Conservation (phyloP, 108 stramenopile genomes). For the Cyclotella atomus region DNA sequence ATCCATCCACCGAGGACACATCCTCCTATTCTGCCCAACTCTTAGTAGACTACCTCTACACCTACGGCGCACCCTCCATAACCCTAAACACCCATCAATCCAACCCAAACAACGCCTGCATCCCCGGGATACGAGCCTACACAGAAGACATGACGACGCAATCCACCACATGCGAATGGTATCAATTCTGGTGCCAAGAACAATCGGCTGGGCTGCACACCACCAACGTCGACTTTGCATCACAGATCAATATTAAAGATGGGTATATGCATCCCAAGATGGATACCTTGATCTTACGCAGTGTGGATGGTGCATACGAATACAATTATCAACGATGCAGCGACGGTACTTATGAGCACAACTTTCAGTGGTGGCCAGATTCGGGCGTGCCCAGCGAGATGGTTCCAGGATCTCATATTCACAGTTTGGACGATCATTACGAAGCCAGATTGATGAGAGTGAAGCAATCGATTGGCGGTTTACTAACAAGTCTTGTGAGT, state of each 20-base stretch:
- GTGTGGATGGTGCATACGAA: constrained; percentile 12
- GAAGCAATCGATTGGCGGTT: background rate
- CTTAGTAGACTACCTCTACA: constrained; percentile 31
- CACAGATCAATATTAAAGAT: constrained; percentile 23
- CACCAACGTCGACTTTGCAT: constrained; percentile 40
- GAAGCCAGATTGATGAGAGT: constrained; percentile 25
- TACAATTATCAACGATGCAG: constrained; percentile 18
- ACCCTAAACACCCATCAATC: constrained; percentile 17
- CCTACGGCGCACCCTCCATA: constrained; percentile 42
- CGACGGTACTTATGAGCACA: constrained; percentile 3
- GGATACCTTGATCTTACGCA: constrained; percentile 10
- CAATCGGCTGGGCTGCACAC: constrained; percentile 7
- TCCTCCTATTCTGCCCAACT: background rate
- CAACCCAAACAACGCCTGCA: constrained; percentile 29
- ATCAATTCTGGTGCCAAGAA: constrained; percentile 25
- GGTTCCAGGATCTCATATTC: constrained; percentile 12
- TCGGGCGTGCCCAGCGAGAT: constrained; percentile 7
- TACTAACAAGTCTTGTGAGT: constrained; percentile 15
- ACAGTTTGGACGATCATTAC: constrained; percentile 19
- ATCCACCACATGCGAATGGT: constrained; percentile 12
- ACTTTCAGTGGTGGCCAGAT: constrained; percentile 46
- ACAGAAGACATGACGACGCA: constrained; percentile 16
- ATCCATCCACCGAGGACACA: background rate
- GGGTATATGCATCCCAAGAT: constrained; percentile 45
- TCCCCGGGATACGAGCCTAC: constrained; percentile 33